Percentiles rank a stretch among this genome's conserved stretches.
These are phyloP conservation scores for Catenaria anguillulae DNA, from an alignment of 371 early-diverging fungal species.

Conservation along the genomic window DNA sequence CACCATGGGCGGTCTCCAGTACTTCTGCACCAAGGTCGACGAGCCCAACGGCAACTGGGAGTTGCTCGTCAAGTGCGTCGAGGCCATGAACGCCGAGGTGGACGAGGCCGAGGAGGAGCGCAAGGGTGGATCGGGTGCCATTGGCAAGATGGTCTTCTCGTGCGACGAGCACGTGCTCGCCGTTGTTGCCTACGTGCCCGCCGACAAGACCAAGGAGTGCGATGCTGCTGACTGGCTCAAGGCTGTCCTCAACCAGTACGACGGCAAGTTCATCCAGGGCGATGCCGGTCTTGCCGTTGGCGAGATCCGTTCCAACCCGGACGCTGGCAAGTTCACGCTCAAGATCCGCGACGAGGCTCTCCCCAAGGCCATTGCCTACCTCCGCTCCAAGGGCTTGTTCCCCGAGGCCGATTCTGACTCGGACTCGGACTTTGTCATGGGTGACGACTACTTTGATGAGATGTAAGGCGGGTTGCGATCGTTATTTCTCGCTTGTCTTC, in stretches of 20 bases:
- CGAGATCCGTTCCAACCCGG: conserved; percentile 9
- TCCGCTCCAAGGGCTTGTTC: conserved; percentile 12
- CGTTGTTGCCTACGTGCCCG: conserved; percentile 14
- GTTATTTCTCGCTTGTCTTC: too few relatives aligned
- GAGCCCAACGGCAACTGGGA: conserved; percentile 13
- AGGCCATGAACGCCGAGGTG: conserved; percentile 12
- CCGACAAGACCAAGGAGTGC: conserved; percentile 7
- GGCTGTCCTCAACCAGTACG: conserved; percentile 7
- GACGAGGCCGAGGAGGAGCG: conserved; percentile 13
- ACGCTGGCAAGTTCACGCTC: conserved; percentile 10
- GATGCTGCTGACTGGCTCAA: conserved; percentile 9
- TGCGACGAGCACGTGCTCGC: conserved; percentile 9
- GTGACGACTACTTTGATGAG: conserved; percentile 11
- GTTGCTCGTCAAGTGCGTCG: conserved; percentile 10
- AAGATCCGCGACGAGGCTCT: conserved; percentile 15
- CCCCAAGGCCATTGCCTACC: conserved; percentile 9
- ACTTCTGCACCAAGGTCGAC: conserved; percentile 15
- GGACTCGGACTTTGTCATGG: conserved; percentile 10
- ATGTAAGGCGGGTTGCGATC: neutral
- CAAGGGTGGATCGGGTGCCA: conserved; percentile 13
- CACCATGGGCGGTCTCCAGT: conserved; percentile 13
- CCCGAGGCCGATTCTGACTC: conserved; percentile 10
- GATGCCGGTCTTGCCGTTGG: conserved; percentile 10
- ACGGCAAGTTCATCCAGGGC: conserved; percentile 9
- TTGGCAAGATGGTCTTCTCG: conserved; percentile 15